Conservation (phyloP, 1,139 yeast species). For the Sugiyamaella neomexicana region DNA sequence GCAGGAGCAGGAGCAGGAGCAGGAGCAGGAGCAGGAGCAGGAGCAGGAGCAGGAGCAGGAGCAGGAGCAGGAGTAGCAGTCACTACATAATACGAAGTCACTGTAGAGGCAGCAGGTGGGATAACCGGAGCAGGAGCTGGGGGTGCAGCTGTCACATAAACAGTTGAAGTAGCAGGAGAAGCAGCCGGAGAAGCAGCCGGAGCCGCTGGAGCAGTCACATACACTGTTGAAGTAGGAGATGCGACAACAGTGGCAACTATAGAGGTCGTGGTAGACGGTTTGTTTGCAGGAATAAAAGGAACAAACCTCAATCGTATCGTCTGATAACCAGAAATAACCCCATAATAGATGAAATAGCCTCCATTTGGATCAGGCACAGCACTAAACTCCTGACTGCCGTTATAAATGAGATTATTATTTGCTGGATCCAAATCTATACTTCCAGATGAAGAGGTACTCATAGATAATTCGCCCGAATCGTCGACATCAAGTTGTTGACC, state of each 20-base stretch:
- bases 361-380: constrained; percentile 23
- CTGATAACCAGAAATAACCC: constrained; percentile 20
- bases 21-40: constrained; percentile 1
- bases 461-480: constrained; percentile 10
- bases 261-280: neutral
- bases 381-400: constrained; percentile 22
- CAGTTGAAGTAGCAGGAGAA: constrained; percentile 3
- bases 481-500: constrained; percentile 5
- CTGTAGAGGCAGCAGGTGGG: neutral
- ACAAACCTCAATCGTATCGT: constrained; percentile 22
- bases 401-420: constrained; percentile 18
- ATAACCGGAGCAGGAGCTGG: neutral
- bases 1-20: neutral
- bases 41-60: constrained; percentile 2
- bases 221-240: constrained; percentile 1
- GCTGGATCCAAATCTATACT: constrained; percentile 8
- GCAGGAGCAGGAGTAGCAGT: constrained; percentile 8
- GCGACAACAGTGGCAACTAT: neutral
- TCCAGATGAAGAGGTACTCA: constrained; percentile 13
- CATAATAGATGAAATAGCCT: constrained; percentile 22
- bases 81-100: neutral
- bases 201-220: constrained; percentile 8
- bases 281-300: neutral
- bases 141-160: neutral
- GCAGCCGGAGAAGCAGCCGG: constrained; percentile 1